Conservation (phyloP, 257 asterid genomes). For the Ballota nigra region DNA sequence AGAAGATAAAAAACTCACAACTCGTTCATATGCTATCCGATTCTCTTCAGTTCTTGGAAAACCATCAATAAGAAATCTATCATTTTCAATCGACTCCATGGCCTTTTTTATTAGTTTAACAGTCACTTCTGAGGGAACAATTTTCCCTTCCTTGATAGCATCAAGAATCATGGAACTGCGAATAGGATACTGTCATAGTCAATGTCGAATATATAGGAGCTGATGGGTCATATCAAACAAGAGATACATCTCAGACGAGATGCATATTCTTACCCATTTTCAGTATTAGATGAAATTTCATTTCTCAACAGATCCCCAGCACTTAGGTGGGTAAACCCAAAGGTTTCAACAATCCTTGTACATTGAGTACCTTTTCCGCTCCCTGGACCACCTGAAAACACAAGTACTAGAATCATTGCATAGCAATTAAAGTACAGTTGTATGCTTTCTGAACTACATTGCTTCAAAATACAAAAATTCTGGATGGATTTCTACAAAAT, state of each 20-base stretch:
- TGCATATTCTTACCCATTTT: conserved; percentile 55
- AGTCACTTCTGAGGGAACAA: conserved; percentile 93
- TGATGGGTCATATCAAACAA: conserved; percentile 16
- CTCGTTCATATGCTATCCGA: conserved; percentile 70
- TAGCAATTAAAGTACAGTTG: conserved; percentile 6
- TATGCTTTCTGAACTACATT: neutral
- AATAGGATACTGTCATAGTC: conserved; percentile 17
- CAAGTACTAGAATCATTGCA: conserved; percentile 24
- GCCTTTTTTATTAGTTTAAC: conserved; percentile 72
- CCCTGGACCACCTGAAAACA: conserved; percentile 90
- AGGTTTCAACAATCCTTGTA: conserved; percentile 62
- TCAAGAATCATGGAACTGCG: conserved; percentile 80
- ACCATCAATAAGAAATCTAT: conserved; percentile 86
- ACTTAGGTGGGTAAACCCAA: conserved; percentile 88
- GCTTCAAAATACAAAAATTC: conserved; percentile 7
- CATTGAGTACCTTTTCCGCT: conserved; percentile 99
- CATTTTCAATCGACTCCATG: conserved; percentile 51
- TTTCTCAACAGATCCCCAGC: conserved; percentile 95
- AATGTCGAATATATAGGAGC: conserved; percentile 13
- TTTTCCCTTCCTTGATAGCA: conserved; percentile 80
- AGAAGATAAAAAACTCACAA: conserved; percentile 56
- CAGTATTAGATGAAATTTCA: conserved; percentile 63
- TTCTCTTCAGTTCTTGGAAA: conserved; percentile 98
- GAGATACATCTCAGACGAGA: conserved; percentile 18
- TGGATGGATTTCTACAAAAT: neutral